Evolutionary conservation across 768 basidiomycete species (phyloP).

Genomic region (Tylopilus subfusipes): DNA sequence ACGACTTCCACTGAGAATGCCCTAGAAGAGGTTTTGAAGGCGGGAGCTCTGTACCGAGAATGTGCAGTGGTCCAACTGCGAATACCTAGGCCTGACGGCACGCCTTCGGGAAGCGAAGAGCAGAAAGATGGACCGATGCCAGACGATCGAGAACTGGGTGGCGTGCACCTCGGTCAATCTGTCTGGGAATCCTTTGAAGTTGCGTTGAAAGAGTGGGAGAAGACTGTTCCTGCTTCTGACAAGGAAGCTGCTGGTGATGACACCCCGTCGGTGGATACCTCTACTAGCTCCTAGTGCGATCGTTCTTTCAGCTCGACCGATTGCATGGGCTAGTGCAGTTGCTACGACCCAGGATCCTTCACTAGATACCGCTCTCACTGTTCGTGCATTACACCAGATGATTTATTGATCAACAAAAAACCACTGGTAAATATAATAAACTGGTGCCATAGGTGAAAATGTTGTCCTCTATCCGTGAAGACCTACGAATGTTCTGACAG

Average conservation of each 20-base stretch:
- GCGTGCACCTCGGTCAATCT: constrained; percentile 59
- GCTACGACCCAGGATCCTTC: background rate
- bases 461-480: constrained; percentile 3
- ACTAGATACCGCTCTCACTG: background rate
- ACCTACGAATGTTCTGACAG: background rate
- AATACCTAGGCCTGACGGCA: constrained; percentile 30
- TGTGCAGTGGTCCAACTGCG: constrained; percentile 59
- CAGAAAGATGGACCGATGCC: constrained; percentile 36
- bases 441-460: constrained; percentile 12
- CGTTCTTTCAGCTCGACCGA: background rate
- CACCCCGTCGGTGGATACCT: constrained; percentile 24
- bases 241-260: constrained; percentile 20
- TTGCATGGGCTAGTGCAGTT: background rate
- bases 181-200: constrained; percentile 78
- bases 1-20: constrained; percentile 11
- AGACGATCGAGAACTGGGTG: constrained; percentile 71
- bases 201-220: constrained; percentile 66
- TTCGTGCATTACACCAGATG: constrained; percentile 12
- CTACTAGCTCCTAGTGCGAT: constrained; percentile 16
- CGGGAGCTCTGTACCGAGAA: constrained; percentile 74
- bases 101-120: constrained; percentile 23
- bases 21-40: constrained; percentile 66
- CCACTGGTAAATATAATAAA: constrained; percentile 28
- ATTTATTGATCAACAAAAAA: constrained; percentile 22
- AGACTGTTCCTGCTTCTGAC: constrained; percentile 22